Percentiles rank a stretch among this genome's conserved stretches.
Conservation (phyloP, 78 protist species). For the Chrysochromulina parva region DNA sequence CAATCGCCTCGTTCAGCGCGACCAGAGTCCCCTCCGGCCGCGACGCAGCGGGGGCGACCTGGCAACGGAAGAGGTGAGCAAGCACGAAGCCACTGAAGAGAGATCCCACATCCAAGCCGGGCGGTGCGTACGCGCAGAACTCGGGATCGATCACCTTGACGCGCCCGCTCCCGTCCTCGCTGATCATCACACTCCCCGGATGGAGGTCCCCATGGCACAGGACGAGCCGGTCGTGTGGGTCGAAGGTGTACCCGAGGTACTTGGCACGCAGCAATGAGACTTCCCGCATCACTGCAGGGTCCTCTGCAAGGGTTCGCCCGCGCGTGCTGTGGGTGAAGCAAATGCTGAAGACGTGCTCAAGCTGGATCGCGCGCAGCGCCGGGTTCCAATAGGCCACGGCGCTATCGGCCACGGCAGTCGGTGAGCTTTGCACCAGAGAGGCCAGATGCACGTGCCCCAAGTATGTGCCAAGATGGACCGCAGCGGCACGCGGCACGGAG, state of each 20-base stretch:
- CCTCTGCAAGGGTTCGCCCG: background rate
- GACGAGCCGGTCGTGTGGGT: background rate
- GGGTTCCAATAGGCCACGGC: background rate
- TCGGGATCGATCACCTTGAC: slow-evolving; percentile 6
- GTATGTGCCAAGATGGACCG: background rate
- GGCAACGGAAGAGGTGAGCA: background rate
- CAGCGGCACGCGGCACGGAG: background rate
- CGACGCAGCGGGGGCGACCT: too few relatives aligned
- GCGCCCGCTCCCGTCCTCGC: background rate
- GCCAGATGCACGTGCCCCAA: background rate
- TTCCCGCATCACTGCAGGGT: background rate
- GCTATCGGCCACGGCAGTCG: background rate
- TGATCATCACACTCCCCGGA: background rate
- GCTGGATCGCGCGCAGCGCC: background rate
- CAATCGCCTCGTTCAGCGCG: too few relatives aligned
- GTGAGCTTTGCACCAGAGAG: background rate
- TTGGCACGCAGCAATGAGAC: background rate
- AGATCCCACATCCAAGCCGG: background rate
- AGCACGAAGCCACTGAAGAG: background rate
- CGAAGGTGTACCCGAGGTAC: background rate
- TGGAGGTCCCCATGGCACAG: background rate
- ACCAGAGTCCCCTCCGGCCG: too few relatives aligned
- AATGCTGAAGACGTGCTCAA: background rate
- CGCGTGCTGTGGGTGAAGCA: background rate
- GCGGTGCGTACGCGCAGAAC: background rate